A percentile compares a stretch with the other conserved stretches of the same genome.
These are phyloP conservation scores for Calonectria pteridis DNA, from an alignment of 2,329 filamentous ascomycete species.

Conservation along the genomic window DNA sequence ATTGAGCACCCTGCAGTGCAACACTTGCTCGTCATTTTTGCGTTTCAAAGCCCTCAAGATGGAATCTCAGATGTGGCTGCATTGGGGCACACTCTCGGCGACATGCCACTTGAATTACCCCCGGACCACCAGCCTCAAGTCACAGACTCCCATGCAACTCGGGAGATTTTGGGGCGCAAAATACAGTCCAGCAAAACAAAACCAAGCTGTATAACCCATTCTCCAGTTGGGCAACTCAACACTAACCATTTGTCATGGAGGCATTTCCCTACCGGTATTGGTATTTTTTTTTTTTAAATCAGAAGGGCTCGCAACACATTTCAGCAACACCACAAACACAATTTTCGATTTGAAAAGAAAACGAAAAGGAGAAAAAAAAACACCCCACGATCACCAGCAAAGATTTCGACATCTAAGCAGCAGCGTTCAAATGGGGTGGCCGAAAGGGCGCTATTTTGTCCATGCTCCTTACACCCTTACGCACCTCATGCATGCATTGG, in stretches of 20 bases:
- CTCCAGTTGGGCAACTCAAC: not conserved
- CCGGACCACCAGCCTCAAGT: not conserved
- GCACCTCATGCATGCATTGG: constrained; percentile 32
- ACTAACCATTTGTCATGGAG: not conserved
- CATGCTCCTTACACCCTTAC: constrained; percentile 18
- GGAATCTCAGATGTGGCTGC: constrained; percentile 30
- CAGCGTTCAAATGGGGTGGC: not conserved
- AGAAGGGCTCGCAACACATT: not conserved
- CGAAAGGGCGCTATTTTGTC: constrained; percentile 5
- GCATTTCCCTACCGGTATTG: not conserved
- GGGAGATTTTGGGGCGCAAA: not conserved
- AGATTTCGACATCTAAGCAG: not conserved
- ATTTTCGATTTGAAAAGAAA: not conserved
- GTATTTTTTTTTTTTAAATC: too few species aligned
- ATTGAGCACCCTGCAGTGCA: constrained; percentile 25
- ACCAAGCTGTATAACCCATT: not conserved
- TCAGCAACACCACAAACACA: not conserved
- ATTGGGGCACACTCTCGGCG: constrained; percentile 25
- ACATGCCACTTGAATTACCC: not conserved
- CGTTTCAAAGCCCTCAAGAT: constrained; percentile 21
- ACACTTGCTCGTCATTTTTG: constrained; percentile 19
- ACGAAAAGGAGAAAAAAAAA: too few species aligned
- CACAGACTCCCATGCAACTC: not conserved
- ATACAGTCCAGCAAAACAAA: not conserved
- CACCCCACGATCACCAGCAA: not conserved